Base-by-base conservation (phyloP, 176 grass and related monocot species). In the Ensete ventricosum region DNA sequence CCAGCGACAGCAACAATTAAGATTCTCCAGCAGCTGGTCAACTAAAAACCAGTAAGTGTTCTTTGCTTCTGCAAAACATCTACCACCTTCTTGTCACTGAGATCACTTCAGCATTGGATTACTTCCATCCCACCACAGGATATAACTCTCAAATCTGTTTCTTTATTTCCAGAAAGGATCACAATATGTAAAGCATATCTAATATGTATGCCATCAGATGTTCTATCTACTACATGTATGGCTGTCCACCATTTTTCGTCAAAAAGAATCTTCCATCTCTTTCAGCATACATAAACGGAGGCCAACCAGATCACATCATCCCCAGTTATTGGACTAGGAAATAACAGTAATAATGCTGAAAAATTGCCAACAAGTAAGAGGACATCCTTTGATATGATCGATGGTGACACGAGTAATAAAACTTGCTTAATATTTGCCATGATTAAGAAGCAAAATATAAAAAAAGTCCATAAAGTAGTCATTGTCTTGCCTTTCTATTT, bases 1-100 rank as follows among this genome's bases (percentile, higher is more conserved):
- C 62, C 53, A 78, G 67, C 81, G 83, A 79, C 70, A 88, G 85
- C 89, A 83, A 69, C 66, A 54, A 49, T 68, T 83, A 71, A 88
- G 84, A 83, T 83, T 88, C 77, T 22, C n/a, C 57, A n/a, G 14
- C 57, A 59, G 14, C 57, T 20, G n/a, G 9, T n/a, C 57, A 19
- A 59, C 57, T 59, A 17, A 59, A 59, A 16, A 29, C 27, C 27
- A 0, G 4, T 34, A 34, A 34, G 29, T 5, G 29, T 34, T 34
- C 29, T 34, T 34, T 34, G 29, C 29, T 5, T 5, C 29, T 65
- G 14, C 29, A 34, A 34, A 34, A 17, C 9, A 59, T 14, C 57
- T 4, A 59, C 22, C 62, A 25, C 22, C 10, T 65, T 65, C 29
- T 34, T 34, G 29, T 3, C 29, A 20, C 2, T 2, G 11, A 22